Percentiles rank a stretch among this genome's conserved stretches.
phyloP scores from a whole-genome alignment of 805 yeast genomes.

The Yarrowia sp. region DNA sequence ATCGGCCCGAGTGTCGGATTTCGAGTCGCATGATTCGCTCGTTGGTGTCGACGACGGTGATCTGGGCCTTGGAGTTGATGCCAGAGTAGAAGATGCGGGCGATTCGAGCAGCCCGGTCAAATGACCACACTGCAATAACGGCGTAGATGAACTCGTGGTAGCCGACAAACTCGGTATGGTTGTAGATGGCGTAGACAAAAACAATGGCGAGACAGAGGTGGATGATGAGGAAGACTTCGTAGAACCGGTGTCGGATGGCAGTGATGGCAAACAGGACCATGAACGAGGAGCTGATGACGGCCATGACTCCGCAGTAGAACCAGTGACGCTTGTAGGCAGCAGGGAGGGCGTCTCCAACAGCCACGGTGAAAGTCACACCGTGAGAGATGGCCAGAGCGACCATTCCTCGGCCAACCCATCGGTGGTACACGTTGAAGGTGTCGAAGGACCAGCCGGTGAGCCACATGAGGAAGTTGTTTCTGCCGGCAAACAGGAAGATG shows the following conservation, averaged over 20 bases:
- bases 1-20: conserved; percentile 40
- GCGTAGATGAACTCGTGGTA: conserved; percentile 52
- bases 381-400: conserved; percentile 55
- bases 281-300: conserved; percentile 44
- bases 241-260: conserved; percentile 50
- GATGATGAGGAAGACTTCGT: conserved; percentile 58
- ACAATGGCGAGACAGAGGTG: conserved; percentile 57
- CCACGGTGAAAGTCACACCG: conserved; percentile 51
- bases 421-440: conserved; percentile 60
- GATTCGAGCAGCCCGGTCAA: conserved; percentile 60
- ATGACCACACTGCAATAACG: conserved; percentile 63
- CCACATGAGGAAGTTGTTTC: conserved; percentile 65
- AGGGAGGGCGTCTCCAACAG: conserved; percentile 39
- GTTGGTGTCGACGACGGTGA: conserved; percentile 44
- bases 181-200: conserved; percentile 56
- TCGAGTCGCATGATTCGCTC: conserved; percentile 48
- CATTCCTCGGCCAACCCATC: conserved; percentile 57
- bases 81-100: conserved; percentile 60
- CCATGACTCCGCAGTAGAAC: conserved; percentile 43
- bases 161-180: conserved; percentile 48
- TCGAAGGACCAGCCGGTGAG: conserved; percentile 62
- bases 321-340: conserved; percentile 28
- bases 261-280: conserved; percentile 51
- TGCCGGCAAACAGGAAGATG: conserved; percentile 58
- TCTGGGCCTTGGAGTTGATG: conserved; percentile 37